Conservation (phyloP, 495 filamentous ascomycete species). For the Penicillium alfredii region DNA sequence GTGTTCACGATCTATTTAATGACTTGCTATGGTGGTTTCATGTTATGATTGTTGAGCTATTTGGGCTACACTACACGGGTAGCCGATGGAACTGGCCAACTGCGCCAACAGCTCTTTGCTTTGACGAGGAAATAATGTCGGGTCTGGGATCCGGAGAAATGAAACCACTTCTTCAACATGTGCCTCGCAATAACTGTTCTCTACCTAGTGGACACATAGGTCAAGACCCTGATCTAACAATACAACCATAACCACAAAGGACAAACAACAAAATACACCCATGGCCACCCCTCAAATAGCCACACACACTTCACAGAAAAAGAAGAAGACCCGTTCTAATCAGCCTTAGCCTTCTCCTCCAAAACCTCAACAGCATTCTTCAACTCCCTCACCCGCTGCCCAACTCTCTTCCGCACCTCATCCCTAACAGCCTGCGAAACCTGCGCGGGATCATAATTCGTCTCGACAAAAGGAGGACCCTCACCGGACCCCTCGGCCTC, state of each 20-base stretch:
- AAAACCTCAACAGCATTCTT: conserved; percentile 36
- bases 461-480: conserved; percentile 18
- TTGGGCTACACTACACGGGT: too few relatives aligned
- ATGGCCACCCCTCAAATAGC: too few relatives aligned
- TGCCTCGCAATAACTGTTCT: neutral
- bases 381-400: conserved; percentile 39
- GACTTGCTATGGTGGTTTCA: too few relatives aligned
- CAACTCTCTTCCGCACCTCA: conserved; percentile 38
- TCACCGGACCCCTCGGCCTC: conserved; percentile 3
- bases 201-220: neutral
- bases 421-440: conserved; percentile 23
- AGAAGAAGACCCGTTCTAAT: conserved; percentile 14
- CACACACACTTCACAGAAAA: neutral
- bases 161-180: neutral
- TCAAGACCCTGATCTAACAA: too few relatives aligned
- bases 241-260: neutral
- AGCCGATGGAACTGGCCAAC: too few relatives aligned
- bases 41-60: too few relatives aligned
- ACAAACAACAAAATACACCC: neutral
- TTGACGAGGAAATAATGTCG: too few relatives aligned
- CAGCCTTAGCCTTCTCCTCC: conserved; percentile 35
- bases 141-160: conserved; percentile 4
- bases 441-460: conserved; percentile 29
- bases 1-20: neutral
- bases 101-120: too few relatives aligned